Percentiles rank a stretch among this genome's conserved stretches.
These are phyloP conservation scores for Syzygium jambos DNA, from an alignment of 345 rosid genomes.

Conservation along the genomic window DNA sequence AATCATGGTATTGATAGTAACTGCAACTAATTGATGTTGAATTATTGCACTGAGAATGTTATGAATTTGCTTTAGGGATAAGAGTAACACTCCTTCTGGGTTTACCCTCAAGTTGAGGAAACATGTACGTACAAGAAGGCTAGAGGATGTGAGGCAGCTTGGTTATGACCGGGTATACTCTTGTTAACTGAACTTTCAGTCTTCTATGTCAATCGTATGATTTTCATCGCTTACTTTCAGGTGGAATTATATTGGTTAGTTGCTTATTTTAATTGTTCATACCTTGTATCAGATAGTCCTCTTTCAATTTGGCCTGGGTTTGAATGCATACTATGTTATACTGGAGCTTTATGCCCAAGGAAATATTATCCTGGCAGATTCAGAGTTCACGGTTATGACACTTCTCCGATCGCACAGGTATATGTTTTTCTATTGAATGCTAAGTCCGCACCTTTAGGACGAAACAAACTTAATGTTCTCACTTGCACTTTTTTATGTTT, in stretches of 20 bases:
- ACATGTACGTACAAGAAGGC: slow-evolving; percentile 90
- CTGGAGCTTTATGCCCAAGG: slow-evolving; percentile 99
- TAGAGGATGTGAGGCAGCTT: slow-evolving; percentile 96
- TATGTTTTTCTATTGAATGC: background rate
- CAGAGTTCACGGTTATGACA: slow-evolving; percentile 77
- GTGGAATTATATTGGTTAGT: background rate
- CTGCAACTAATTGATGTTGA: background rate
- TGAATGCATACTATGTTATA: slow-evolving; percentile 83
- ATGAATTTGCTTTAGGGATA: slow-evolving; percentile 45
- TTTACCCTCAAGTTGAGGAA: slow-evolving; percentile 89
- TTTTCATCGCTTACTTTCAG: background rate
- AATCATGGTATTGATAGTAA: background rate
- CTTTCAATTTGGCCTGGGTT: slow-evolving; percentile 89
- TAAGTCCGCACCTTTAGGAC: background rate
- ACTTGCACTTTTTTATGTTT: background rate
- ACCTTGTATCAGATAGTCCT: slow-evolving; percentile 57
- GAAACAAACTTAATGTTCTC: background rate
- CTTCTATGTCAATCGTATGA: background rate
- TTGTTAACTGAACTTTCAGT: background rate
- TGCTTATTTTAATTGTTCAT: background rate
- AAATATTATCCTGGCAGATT: slow-evolving; percentile 86
- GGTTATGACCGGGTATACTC: slow-evolving; percentile 88
- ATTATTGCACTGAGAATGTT: background rate
- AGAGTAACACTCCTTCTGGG: slow-evolving; percentile 96
- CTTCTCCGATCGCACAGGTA: slow-evolving; percentile 98